Conservation (phyloP, 148 eudicot genomes). For the Fagopyrum homotropicum region DNA sequence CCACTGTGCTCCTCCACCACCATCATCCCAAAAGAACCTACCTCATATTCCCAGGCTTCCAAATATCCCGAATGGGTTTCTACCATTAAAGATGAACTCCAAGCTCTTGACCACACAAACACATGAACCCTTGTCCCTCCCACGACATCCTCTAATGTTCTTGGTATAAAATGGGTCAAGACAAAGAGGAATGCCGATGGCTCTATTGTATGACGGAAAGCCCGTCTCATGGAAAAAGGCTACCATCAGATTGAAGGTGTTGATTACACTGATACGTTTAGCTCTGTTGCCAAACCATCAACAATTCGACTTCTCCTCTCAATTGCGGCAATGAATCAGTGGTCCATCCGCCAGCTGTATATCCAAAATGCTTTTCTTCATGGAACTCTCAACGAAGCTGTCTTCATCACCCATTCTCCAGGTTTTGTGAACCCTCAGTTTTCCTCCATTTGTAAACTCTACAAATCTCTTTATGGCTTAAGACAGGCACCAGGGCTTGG, state of each 20-base stretch:
- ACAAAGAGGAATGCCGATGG: background rate
- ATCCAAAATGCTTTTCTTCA: background rate
- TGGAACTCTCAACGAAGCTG: background rate
- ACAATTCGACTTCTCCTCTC: background rate
- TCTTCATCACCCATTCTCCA: background rate
- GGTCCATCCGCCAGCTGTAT: background rate
- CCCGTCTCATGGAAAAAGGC: background rate
- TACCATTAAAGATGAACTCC: background rate
- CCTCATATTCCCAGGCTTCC: background rate
- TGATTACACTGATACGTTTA: background rate
- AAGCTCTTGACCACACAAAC: background rate
- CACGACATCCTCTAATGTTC: background rate
- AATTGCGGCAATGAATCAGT: background rate
- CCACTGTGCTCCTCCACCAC: background rate
- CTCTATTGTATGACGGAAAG: background rate
- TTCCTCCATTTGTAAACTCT: background rate
- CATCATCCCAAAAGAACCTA: background rate
- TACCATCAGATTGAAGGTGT: background rate
- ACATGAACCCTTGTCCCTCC: background rate
- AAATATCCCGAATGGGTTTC: background rate
- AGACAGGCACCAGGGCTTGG: no score
- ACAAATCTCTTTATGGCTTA: background rate
- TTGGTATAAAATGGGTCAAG: background rate
- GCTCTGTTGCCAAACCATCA: background rate
- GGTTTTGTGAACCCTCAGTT: background rate